These are phyloP conservation scores for Mycogone perniciosa DNA, from an alignment of 2,329 filamentous ascomycete genomes.

Conservation along the genomic window DNA sequence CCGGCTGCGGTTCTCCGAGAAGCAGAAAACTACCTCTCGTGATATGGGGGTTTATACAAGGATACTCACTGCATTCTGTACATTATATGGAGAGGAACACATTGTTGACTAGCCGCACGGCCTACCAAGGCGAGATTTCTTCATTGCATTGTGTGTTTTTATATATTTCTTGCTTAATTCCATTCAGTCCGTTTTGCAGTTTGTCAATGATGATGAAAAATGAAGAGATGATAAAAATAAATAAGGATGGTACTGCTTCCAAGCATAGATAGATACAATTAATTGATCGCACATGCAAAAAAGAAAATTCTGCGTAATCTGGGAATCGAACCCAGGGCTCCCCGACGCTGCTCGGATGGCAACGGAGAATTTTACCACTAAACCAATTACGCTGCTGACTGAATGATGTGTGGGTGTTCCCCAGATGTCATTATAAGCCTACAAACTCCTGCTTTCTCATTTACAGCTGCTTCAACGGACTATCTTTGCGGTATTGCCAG, in stretches of 20 bases:
- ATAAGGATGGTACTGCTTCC: background rate
- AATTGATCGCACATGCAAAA: background rate
- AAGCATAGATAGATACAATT: background rate
- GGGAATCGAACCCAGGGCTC: constrained; percentile 19
- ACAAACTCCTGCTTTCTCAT: background rate
- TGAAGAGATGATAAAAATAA: background rate
- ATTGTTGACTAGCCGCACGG: too few species aligned
- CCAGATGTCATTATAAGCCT: background rate
- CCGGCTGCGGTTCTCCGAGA: background rate
- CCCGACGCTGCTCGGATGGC: constrained; percentile 17
- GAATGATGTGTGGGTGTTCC: too few species aligned
- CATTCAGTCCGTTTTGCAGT: too few species aligned
- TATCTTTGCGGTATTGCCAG: constrained; percentile 23
- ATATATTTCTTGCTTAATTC: too few species aligned
- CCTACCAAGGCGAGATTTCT: too few species aligned
- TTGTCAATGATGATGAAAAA: background rate
- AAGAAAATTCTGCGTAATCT: constrained; percentile 13
- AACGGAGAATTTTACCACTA: constrained; percentile 19
- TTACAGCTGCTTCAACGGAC: background rate
- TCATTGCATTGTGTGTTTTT: too few species aligned
- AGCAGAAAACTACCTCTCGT: background rate
- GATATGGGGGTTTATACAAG: too few species aligned
- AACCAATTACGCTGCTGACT: constrained; percentile 16
- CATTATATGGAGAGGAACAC: background rate
- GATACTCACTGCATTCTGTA: background rate